Evolutionary conservation across 306 rosid species (phyloP).

Genomic region (Mucuna pruriens): DNA sequence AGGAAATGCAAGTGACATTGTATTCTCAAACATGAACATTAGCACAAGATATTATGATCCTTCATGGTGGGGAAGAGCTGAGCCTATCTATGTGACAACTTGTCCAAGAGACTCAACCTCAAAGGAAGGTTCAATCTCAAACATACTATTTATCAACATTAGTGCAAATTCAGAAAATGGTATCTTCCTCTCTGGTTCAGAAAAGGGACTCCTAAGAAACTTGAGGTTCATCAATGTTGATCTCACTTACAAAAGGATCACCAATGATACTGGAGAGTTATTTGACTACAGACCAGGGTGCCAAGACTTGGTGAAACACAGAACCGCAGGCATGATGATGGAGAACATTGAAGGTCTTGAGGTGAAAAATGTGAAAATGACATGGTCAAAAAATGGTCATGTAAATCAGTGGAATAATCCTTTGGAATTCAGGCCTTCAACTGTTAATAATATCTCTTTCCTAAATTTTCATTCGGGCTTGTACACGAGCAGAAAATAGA

Average conservation of each 20-base stretch:
- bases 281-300: constrained; percentile 81
- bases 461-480: constrained; percentile 55
- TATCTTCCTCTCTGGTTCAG: constrained; percentile 69
- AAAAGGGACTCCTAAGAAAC: constrained; percentile 58
- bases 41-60: constrained; percentile 75
- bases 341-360: constrained; percentile 67
- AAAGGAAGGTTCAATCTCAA: constrained; percentile 73
- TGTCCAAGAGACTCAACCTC: constrained; percentile 62
- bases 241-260: constrained; percentile 57
- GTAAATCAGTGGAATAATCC: constrained; percentile 60
- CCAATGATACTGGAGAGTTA: constrained; percentile 54
- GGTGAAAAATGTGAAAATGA: constrained; percentile 64
- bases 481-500: constrained; percentile 11
- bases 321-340: constrained; percentile 62
- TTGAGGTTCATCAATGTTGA: constrained; percentile 65
- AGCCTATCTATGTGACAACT: constrained; percentile 71
- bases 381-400: constrained; percentile 51
- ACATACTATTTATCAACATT: constrained; percentile 65
- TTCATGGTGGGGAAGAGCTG: constrained; percentile 88
- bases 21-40: constrained; percentile 77
- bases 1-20: constrained; percentile 73
- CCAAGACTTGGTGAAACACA: constrained; percentile 66
- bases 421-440: constrained; percentile 66
- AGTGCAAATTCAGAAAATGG: constrained; percentile 72
- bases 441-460: constrained; percentile 65